Conservation (phyloP, 768 basidiomycete species). For the Collybia nuda region DNA sequence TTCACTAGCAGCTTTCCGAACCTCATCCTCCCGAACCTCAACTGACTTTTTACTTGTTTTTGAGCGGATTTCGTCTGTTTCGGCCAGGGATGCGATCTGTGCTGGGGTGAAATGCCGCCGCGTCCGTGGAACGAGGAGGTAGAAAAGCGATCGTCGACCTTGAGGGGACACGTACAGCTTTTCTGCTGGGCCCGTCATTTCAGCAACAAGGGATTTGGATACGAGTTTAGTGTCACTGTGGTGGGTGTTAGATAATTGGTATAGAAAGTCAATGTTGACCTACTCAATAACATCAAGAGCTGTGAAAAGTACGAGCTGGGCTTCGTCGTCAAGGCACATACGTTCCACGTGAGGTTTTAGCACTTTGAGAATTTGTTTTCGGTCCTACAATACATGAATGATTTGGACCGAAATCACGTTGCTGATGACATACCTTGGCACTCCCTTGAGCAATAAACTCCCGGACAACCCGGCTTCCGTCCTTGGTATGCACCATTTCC, state of each 20-base stretch:
- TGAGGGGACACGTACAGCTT: conserved; percentile 62
- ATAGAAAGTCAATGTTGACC: conserved; percentile 18
- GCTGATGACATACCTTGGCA: conserved; percentile 61
- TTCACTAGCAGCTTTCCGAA: conserved; percentile 71
- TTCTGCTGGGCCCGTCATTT: conserved; percentile 59
- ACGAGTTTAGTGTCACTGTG: conserved; percentile 88
- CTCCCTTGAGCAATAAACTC: conserved; percentile 81
- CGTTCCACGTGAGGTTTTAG: conserved; percentile 88
- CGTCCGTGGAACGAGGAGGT: conserved; percentile 82
- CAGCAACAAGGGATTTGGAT: conserved; percentile 73
- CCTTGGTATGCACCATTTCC: conserved; percentile 93
- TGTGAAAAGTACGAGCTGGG: conserved; percentile 87
- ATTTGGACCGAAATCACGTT: not conserved
- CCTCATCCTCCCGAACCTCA: conserved; percentile 62
- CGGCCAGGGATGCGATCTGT: conserved; percentile 66
- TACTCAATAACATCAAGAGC: conserved; percentile 90
- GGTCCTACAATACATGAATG: conserved; percentile 49
- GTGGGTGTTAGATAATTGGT: not conserved
- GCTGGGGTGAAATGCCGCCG: conserved; percentile 86
- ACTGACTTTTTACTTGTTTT: conserved; percentile 85
- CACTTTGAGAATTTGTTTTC: conserved; percentile 88
- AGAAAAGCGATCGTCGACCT: conserved; percentile 81
- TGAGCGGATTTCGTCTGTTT: conserved; percentile 66
- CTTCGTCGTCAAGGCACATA: conserved; percentile 88
- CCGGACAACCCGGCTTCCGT: conserved; percentile 84